Conservation (phyloP, 805 yeast genomes). For the Saturnispora kantuleensis region DNA sequence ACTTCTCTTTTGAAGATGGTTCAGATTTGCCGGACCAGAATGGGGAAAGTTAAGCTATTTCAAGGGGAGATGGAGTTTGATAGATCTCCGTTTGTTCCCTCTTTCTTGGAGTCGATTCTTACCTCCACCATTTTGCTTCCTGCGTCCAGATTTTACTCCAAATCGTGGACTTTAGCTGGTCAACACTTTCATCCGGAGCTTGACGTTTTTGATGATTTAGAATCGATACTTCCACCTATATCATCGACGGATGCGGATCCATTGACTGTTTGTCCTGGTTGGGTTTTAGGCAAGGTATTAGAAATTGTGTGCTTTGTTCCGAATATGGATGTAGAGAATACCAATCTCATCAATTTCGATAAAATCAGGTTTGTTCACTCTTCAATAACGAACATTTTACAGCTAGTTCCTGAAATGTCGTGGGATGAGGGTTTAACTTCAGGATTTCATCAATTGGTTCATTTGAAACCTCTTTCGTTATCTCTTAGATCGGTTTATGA, state of each 20-base stretch:
- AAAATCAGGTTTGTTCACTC: conserved; percentile 65
- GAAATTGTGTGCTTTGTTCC: conserved; percentile 74
- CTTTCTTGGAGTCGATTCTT: conserved; percentile 75
- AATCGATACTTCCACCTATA: conserved; percentile 10
- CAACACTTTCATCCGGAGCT: conserved; percentile 11
- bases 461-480: conserved; percentile 35
- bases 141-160: conserved; percentile 60
- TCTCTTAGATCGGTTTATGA: conserved; percentile 30
- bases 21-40: conserved; percentile 56
- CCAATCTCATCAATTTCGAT: conserved; percentile 70
- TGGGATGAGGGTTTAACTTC: conserved; percentile 17
- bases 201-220: conserved; percentile 18
- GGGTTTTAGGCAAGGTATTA: conserved; percentile 74
- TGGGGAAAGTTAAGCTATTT: conserved; percentile 45
- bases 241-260: conserved; percentile 11
- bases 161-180: conserved; percentile 60
- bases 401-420: conserved; percentile 21
- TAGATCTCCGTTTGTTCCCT: conserved; percentile 54
- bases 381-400: conserved; percentile 44
- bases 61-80: conserved; percentile 11
- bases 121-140: conserved; percentile 69
- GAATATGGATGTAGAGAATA: conserved; percentile 57
- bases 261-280: conserved; percentile 84
- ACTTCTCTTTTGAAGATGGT: conserved; percentile 53
- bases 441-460: conserved; percentile 43